phyloP scores from a whole-genome alignment of 1,284 basidiomycete genomes.

The Mycosarcoma mackinlayi region DNA sequence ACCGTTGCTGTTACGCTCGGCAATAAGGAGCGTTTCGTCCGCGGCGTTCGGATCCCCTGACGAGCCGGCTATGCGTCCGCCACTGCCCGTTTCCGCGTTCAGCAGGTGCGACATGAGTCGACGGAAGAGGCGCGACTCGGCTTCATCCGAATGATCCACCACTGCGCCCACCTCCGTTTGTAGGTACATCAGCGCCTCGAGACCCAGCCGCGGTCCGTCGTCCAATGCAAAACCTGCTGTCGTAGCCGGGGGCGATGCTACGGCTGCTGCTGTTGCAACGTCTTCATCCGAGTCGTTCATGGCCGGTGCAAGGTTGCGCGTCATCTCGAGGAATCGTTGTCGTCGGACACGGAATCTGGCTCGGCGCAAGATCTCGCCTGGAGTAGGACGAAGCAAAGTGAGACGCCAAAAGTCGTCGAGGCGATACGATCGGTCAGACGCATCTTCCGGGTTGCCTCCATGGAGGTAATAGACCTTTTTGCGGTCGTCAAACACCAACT shows the following conservation, averaged over 20 bases:
- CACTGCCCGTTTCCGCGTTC: constrained; percentile 20
- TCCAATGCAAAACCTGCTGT: constrained; percentile 8
- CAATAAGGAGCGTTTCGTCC: constrained; percentile 10
- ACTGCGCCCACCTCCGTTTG: constrained; percentile 67
- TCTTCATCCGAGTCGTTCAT: constrained; percentile 38
- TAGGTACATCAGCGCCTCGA: constrained; percentile 67
- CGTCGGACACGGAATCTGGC: constrained; percentile 67
- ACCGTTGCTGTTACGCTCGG: not conserved
- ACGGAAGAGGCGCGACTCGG: constrained; percentile 64
- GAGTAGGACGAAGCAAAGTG: constrained; percentile 59
- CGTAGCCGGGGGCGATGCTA: not conserved
- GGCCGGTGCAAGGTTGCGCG: constrained; percentile 25
- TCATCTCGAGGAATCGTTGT: constrained; percentile 65
- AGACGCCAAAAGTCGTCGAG: constrained; percentile 68
- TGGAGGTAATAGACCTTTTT: constrained; percentile 66
- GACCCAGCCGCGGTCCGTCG: constrained; percentile 38
- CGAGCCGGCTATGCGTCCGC: not conserved
- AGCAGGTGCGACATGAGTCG: constrained; percentile 66
- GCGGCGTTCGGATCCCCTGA: constrained; percentile 6
- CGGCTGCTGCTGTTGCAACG: constrained; percentile 1
- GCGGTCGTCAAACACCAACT: constrained; percentile 67
- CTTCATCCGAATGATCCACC: constrained; percentile 63
- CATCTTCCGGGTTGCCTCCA: constrained; percentile 66
- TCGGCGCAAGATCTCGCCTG: constrained; percentile 63
- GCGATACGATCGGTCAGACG: constrained; percentile 32